Evolutionary conservation across 805 yeast genomes (phyloP).

Genomic region (Hagleromyces aurorensis): DNA sequence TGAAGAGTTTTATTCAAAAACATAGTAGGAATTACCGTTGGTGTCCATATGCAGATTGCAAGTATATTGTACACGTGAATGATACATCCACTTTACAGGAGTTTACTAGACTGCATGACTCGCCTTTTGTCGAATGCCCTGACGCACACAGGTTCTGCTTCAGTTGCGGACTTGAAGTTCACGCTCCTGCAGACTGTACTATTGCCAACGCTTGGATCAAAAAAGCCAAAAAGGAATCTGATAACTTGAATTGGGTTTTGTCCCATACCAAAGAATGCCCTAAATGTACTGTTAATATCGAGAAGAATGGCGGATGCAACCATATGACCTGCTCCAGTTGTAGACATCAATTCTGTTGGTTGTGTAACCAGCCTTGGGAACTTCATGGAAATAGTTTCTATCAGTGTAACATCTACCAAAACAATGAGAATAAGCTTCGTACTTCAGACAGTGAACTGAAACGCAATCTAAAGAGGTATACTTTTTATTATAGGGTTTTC

Average conservation of each 20-base stretch:
- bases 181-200: slow-evolving; percentile 76
- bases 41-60: slow-evolving; percentile 86
- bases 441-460: slow-evolving; percentile 28
- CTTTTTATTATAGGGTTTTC: slow-evolving; percentile 69
- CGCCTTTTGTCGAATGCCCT: slow-evolving; percentile 66
- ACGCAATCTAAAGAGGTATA: slow-evolving; percentile 47
- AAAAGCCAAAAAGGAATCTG: slow-evolving; percentile 80
- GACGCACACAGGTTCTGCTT: slow-evolving; percentile 71
- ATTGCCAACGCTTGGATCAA: slow-evolving; percentile 63
- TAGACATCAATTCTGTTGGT: slow-evolving; percentile 83
- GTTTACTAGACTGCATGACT: slow-evolving; percentile 21
- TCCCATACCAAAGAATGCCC: slow-evolving; percentile 85
- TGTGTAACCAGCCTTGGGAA: slow-evolving; percentile 72
- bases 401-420: slow-evolving; percentile 56
- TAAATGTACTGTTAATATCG: slow-evolving; percentile 68
- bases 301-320: slow-evolving; percentile 94
- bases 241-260: slow-evolving; percentile 79
- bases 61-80: slow-evolving; percentile 42
- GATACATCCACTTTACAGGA: slow-evolving; percentile 25
- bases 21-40: slow-evolving; percentile 45
- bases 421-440: slow-evolving; percentile 30
- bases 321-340: slow-evolving; percentile 90
- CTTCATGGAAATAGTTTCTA: slow-evolving; percentile 57
- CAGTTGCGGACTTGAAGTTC: slow-evolving; percentile 66
- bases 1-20: slow-evolving; percentile 46